Conservation (phyloP, 2,329 filamentous ascomycete genomes). For the Phoma sp. region DNA sequence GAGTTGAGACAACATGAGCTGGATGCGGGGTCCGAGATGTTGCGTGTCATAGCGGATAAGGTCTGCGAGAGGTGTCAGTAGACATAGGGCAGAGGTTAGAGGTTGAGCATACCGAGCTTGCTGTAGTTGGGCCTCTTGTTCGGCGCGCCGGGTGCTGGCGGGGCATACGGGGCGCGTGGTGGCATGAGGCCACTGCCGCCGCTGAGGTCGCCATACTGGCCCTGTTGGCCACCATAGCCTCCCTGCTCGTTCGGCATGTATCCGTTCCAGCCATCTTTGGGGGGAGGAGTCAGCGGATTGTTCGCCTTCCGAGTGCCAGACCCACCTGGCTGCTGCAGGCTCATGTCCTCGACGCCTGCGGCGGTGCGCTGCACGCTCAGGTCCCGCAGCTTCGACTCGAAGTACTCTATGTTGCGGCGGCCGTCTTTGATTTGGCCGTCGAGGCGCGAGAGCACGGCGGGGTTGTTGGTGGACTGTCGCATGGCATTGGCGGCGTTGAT, state of each 20-base stretch:
- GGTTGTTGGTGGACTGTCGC: constrained; percentile 95
- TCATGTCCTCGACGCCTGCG: constrained; percentile 72
- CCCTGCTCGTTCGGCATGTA: constrained; percentile 63
- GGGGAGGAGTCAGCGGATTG: constrained; percentile 65
- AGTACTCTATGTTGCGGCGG: constrained; percentile 90
- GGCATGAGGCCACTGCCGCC: constrained; percentile 79
- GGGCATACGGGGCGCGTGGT: constrained; percentile 78
- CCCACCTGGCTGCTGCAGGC: constrained; percentile 59
- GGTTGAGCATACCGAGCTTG: constrained; percentile 77
- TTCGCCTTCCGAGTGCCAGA: constrained; percentile 46
- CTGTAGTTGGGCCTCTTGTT: constrained; percentile 86
- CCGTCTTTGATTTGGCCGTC: constrained; percentile 95
- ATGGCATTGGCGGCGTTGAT: constrained; percentile 94
- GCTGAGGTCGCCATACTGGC: constrained; percentile 65
- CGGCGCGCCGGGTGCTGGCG: constrained; percentile 71
- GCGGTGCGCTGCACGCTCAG: constrained; percentile 81
- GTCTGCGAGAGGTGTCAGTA: constrained; percentile 63
- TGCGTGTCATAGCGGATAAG: constrained; percentile 98
- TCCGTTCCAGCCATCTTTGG: constrained; percentile 69
- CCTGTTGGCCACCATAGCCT: constrained; percentile 65
- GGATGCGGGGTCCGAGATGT: constrained; percentile 93
- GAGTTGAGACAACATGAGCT: constrained; percentile 98
- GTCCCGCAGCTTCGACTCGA: constrained; percentile 90
- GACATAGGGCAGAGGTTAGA: constrained; percentile 4
- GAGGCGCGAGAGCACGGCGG: constrained; percentile 85